Conservation (phyloP, 306 rosid species). For the Hippophae rhamnoides region DNA sequence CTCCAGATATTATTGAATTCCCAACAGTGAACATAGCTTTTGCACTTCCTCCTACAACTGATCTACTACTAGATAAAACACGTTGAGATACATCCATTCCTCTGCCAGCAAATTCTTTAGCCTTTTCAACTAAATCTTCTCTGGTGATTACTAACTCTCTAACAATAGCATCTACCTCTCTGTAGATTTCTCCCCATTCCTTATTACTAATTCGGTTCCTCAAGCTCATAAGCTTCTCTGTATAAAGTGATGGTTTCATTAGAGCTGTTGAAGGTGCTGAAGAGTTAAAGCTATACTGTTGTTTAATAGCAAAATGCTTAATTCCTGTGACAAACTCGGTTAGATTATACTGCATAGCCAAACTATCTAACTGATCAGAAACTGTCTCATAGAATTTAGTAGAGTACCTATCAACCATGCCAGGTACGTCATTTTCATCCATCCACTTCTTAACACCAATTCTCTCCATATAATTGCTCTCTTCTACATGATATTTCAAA, state of each 20-base stretch:
- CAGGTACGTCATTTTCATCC: conserved; percentile 91
- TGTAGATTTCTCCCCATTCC: conserved; percentile 73
- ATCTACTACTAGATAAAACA: conserved; percentile 50
- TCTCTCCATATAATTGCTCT: conserved; percentile 77
- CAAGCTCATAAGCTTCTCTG: conserved; percentile 67
- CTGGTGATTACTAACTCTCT: conserved; percentile 63
- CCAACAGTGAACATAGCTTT: conserved; percentile 55
- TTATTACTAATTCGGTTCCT: conserved; percentile 41
- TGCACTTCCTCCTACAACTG: conserved; percentile 66
- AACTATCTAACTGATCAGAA: conserved; percentile 69
- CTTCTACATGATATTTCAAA: conserved; percentile 64
- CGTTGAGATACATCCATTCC: conserved; percentile 74
- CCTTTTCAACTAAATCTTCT: conserved; percentile 75
- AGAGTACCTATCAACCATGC: conserved; percentile 70
- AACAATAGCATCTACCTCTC: conserved; percentile 54
- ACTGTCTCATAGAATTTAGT: conserved; percentile 70
- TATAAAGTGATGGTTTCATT: conserved; percentile 44
- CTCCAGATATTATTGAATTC: conserved; percentile 75
- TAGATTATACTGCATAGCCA: conserved; percentile 82
- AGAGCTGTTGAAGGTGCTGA: conserved; percentile 32
- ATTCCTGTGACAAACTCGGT: conserved; percentile 77
- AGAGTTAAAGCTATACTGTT: conserved; percentile 41
- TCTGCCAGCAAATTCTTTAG: conserved; percentile 60
- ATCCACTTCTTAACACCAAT: conserved; percentile 82
- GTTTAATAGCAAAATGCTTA: conserved; percentile 57